phyloP scores from a whole-genome alignment of 2,329 filamentous ascomycete species.

The Sarocladium oryzae region DNA sequence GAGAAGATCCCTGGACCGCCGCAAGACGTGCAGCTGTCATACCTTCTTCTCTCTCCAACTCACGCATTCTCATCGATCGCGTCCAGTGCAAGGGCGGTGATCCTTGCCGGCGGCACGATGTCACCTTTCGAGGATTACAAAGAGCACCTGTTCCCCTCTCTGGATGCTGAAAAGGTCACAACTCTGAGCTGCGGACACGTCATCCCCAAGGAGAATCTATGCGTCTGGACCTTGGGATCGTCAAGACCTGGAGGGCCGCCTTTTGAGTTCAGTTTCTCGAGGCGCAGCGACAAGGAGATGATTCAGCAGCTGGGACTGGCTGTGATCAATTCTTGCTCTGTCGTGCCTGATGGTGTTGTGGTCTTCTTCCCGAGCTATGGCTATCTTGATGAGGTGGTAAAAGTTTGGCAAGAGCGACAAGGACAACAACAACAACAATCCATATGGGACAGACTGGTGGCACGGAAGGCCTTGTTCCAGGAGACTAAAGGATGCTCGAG shows the following conservation, averaged over 20 bases:
- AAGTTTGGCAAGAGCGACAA: constrained; percentile 47
- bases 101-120: constrained; percentile 95
- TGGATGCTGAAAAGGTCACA: constrained; percentile 56
- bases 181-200: constrained; percentile 94
- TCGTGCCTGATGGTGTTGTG: constrained; percentile 83
- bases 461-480: constrained; percentile 57
- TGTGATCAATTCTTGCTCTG: constrained; percentile 62
- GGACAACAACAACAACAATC: constrained; percentile 24
- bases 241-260: constrained; percentile 34
- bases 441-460: constrained; percentile 52
- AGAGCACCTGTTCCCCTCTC: constrained; percentile 74
- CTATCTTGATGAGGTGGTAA: constrained; percentile 71
- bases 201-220: constrained; percentile 74
- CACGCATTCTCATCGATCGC: constrained; percentile 87
- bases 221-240: constrained; percentile 63
- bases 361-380: constrained; percentile 95
- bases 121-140: constrained; percentile 91
- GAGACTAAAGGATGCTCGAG: constrained; percentile 48
- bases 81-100: constrained; percentile 74
- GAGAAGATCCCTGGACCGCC: constrained; percentile 34
- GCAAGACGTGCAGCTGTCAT: constrained; percentile 60
- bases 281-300: constrained; percentile 61
- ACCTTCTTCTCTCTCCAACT: constrained; percentile 84
- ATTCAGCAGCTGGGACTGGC: constrained; percentile 68
- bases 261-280: constrained; percentile 86